These are phyloP conservation scores for Clavispora fructus DNA, from an alignment of 805 yeast species.

Conservation along the genomic window DNA sequence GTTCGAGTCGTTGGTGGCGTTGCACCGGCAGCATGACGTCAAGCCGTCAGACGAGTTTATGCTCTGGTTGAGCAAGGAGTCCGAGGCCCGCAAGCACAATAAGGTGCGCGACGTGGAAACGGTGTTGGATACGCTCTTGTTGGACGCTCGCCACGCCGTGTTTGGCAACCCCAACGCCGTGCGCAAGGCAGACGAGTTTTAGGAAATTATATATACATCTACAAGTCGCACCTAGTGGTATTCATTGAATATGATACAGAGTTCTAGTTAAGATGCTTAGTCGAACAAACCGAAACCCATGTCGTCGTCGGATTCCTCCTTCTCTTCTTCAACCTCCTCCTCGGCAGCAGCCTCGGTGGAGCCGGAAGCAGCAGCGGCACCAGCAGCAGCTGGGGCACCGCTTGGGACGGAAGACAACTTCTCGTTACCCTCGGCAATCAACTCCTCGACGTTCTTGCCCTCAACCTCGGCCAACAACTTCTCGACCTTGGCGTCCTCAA, in stretches of 20 bases:
- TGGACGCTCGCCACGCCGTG: conserved; percentile 52
- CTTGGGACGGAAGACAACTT: conserved; percentile 32
- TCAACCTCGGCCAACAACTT: conserved; percentile 32
- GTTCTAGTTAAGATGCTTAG: conserved; percentile 12
- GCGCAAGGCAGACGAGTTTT: conserved; percentile 43
- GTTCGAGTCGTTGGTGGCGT: conserved; percentile 21
- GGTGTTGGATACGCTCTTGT: conserved; percentile 31
- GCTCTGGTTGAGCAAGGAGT: conserved; percentile 56
- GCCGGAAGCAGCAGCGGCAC: conserved; percentile 22
- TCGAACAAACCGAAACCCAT: conserved; percentile 31
- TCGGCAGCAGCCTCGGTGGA: conserved; percentile 22
- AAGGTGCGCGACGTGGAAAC: conserved; percentile 22
- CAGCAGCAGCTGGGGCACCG: conserved; percentile 27
- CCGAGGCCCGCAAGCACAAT: conserved; percentile 19
- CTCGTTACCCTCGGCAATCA: conserved; percentile 34
- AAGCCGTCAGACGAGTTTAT: conserved; percentile 42
- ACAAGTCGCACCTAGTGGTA: background rate
- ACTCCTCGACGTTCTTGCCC: conserved; percentile 31
- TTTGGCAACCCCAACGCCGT: conserved; percentile 76
- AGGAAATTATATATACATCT: background rate
- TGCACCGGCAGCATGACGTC: conserved; percentile 26
- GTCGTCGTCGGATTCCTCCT: conserved; percentile 26
- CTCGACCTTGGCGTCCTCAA: conserved; percentile 30
- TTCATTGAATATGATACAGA: conserved; percentile 9
- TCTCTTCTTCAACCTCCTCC: conserved; percentile 21